These are phyloP conservation scores for Candida ulmi DNA, from an alignment of 805 yeast species.

Conservation along the genomic window DNA sequence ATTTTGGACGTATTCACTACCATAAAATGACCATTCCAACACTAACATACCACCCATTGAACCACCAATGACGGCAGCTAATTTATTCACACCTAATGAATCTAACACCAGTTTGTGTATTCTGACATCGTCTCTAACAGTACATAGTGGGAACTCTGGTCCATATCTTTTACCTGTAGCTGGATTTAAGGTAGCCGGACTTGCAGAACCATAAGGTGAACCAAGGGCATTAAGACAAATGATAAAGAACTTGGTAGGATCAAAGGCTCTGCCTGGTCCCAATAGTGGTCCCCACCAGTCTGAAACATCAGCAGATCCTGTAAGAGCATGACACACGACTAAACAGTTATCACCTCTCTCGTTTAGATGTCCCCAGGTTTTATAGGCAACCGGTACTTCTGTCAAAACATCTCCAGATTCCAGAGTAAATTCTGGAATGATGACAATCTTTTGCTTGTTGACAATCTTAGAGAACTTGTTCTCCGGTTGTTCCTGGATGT, in stretches of 20 bases:
- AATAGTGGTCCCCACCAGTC: slow-evolving; percentile 99
- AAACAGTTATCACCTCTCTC: slow-evolving; percentile 65
- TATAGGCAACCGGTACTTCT: slow-evolving; percentile 88
- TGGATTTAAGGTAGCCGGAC: slow-evolving; percentile 82
- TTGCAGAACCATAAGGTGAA: slow-evolving; percentile 93
- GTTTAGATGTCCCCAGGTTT: slow-evolving; percentile 90
- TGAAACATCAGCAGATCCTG: slow-evolving; percentile 91
- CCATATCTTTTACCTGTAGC: slow-evolving; percentile 76
- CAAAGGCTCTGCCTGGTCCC: slow-evolving; percentile 84
- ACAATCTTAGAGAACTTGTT: slow-evolving; percentile 73
- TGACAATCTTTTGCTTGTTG: slow-evolving; percentile 69
- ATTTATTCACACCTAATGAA: slow-evolving; percentile 65
- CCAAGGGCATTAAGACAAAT: slow-evolving; percentile 91
- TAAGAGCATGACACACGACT: slow-evolving; percentile 92
- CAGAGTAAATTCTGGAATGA: slow-evolving; percentile 64
- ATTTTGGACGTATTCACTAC: slow-evolving; percentile 57
- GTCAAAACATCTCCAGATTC: slow-evolving; percentile 76
- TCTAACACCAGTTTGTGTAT: slow-evolving; percentile 77
- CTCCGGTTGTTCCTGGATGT: slow-evolving; percentile 32
- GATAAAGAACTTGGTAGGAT: slow-evolving; percentile 80
- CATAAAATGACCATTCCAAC: slow-evolving; percentile 78
- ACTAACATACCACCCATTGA: slow-evolving; percentile 99
- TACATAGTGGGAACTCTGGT: slow-evolving; percentile 90
- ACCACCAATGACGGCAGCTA: slow-evolving; percentile 90
- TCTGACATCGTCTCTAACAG: slow-evolving; percentile 87